Percentiles rank a stretch among this genome's conserved stretches.
Evolutionary conservation across 768 basidiomycete genomes (phyloP).

Genomic region (Mycena polygramma): DNA sequence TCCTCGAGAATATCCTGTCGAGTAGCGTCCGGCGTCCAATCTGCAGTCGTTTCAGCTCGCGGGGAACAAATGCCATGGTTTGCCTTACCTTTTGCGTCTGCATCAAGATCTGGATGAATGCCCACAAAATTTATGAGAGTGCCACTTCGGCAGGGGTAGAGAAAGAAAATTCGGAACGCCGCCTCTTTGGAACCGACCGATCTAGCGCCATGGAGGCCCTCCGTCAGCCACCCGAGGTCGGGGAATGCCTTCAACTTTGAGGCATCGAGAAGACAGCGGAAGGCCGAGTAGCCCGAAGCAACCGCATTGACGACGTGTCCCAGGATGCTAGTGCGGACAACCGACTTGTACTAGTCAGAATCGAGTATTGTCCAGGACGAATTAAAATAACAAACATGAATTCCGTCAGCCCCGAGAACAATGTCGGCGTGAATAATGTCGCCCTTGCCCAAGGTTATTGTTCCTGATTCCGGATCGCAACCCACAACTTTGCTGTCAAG

Average conservation of each 20-base stretch:
- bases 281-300: slow-evolving; percentile 19
- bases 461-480: not conserved
- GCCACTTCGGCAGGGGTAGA: slow-evolving; percentile 10
- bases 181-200: not conserved
- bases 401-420: slow-evolving; percentile 31
- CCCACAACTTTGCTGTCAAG: not conserved
- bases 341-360: slow-evolving; percentile 11
- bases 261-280: slow-evolving; percentile 15
- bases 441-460: not conserved
- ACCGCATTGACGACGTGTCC: not conserved
- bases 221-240: slow-evolving; percentile 21
- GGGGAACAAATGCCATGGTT: too few relatives aligned
- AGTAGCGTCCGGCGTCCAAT: not conserved
- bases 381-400: slow-evolving; percentile 20
- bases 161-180: not conserved
- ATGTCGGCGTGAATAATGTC: slow-evolving; percentile 28
- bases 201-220: not conserved
- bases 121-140: slow-evolving; percentile 19
- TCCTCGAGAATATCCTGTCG: not conserved
- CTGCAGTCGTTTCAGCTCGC: not conserved
- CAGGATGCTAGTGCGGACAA: slow-evolving; percentile 18
- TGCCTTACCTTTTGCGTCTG: slow-evolving; percentile 1
- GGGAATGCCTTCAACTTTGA: not conserved
- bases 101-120: not conserved
- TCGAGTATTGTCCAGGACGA: not conserved